Conservation (phyloP, 768 basidiomycete genomes). For the Termitomyces sp. region DNA sequence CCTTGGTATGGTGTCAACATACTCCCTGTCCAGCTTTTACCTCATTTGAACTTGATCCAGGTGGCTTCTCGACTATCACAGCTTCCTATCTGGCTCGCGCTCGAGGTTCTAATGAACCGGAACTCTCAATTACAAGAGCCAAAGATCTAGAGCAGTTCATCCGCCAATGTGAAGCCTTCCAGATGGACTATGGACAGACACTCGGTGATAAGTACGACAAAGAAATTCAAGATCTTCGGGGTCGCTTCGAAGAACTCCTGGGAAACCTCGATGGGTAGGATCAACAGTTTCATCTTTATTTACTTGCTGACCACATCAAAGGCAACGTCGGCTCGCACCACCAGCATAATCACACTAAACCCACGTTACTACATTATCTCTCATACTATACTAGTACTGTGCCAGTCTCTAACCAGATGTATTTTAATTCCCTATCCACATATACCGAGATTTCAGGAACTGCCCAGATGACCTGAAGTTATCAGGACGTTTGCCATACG, state of each 20-base stretch:
- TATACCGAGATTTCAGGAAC: neutral
- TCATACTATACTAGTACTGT: neutral
- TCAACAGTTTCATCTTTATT: neutral
- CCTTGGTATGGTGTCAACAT: conserved; percentile 22
- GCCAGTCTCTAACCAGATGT: neutral
- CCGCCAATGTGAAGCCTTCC: conserved; percentile 54
- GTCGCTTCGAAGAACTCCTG: conserved; percentile 42
- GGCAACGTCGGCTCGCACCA: conserved; percentile 16
- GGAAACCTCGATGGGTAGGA: conserved; percentile 34
- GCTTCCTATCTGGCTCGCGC: conserved; percentile 70
- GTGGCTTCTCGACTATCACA: conserved; percentile 62
- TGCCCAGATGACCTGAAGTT: too few species aligned
- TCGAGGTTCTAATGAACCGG: conserved; percentile 68
- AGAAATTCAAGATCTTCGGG: conserved; percentile 30
- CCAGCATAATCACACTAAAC: conserved; percentile 8
- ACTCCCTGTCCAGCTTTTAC: neutral
- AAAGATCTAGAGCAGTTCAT: conserved; percentile 66
- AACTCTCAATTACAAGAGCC: conserved; percentile 47
- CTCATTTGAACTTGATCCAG: conserved; percentile 20
- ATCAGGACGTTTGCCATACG: neutral
- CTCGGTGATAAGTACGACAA: conserved; percentile 29
- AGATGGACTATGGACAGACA: conserved; percentile 50
- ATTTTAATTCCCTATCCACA: neutral
- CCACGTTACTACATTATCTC: neutral
- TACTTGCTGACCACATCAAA: neutral